Percentiles rank a stretch among this genome's conserved stretches.
These are phyloP conservation scores for Alternaria rosae DNA, from an alignment of 2,329 filamentous ascomycete genomes.

Conservation along the genomic window DNA sequence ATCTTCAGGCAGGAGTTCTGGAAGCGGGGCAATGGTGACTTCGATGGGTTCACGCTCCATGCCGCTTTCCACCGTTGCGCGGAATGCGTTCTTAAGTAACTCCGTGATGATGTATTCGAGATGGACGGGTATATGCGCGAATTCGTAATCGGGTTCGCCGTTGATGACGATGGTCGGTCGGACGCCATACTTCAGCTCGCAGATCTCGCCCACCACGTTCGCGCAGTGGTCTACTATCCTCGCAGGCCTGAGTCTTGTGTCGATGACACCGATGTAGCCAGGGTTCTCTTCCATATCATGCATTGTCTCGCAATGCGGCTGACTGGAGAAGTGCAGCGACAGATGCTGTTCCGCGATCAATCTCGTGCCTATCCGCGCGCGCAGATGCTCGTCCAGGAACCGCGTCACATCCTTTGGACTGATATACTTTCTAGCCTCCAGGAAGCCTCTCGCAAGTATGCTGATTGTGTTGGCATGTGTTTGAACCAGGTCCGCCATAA, in stretches of 20 bases:
- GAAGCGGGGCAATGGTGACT: slow-evolving; percentile 83
- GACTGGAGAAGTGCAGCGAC: slow-evolving; percentile 78
- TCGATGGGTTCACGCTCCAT: slow-evolving; percentile 82
- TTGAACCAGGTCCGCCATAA: slow-evolving; percentile 92
- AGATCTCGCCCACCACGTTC: slow-evolving; percentile 92
- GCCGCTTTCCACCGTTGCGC: slow-evolving; percentile 87
- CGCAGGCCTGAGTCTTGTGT: slow-evolving; percentile 84
- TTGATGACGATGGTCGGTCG: slow-evolving; percentile 82
- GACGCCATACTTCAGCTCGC: slow-evolving; percentile 93
- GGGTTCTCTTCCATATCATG: slow-evolving; percentile 52
- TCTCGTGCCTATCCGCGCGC: slow-evolving; percentile 90
- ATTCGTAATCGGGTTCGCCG: slow-evolving; percentile 84
- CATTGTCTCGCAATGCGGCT: slow-evolving; percentile 70
- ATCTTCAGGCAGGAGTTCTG: slow-evolving; percentile 53
- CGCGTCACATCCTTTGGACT: slow-evolving; percentile 80
- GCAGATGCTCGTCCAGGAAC: slow-evolving; percentile 92
- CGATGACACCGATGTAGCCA: slow-evolving; percentile 92
- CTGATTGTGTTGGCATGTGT: slow-evolving; percentile 96
- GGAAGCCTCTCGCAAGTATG: slow-evolving; percentile 86
- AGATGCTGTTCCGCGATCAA: slow-evolving; percentile 97
- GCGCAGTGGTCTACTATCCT: slow-evolving; percentile 84
- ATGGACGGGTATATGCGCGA: slow-evolving; percentile 94
- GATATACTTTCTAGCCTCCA: slow-evolving; percentile 93
- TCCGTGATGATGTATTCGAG: slow-evolving; percentile 98
- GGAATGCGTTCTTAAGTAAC: slow-evolving; percentile 94